A percentile compares a stretch with the other conserved stretches of the same genome.
Conservation (phyloP, 2,329 filamentous ascomycete genomes). For the Botrytis deweyae region DNA sequence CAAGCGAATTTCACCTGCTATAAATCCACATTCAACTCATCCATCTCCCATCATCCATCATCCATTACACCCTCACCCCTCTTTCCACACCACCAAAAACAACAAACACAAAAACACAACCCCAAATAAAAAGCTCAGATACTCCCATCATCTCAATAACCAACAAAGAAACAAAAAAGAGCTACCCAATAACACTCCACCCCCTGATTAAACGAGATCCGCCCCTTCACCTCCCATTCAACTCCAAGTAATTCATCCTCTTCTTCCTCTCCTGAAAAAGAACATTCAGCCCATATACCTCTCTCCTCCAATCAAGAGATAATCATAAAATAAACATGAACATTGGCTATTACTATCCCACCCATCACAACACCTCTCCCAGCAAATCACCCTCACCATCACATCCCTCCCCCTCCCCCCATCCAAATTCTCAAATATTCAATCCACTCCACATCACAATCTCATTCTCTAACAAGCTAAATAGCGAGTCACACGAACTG, state of each 20-base stretch:
- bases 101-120: background rate
- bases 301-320: no score
- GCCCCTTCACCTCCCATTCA: background rate
- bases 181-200: background rate
- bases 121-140: rapidly evolving
- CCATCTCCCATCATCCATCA: background rate
- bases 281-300: no score
- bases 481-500: background rate
- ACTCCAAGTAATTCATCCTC: no score
- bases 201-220: background rate
- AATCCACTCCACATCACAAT: background rate
- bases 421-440: background rate
- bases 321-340: no score
- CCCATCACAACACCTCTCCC: background rate
- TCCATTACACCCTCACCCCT: no score
- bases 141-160: background rate
- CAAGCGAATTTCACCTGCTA: background rate
- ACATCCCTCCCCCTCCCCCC: background rate
- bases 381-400: background rate
- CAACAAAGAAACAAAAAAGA: background rate
- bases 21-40: background rate
- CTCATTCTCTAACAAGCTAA: rapidly evolving
- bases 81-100: background rate
- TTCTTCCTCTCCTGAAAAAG: no score
- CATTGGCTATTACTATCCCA: background rate